Percentiles rank a stretch among this genome's conserved stretches.
Conservation (phyloP, 768 basidiomycete genomes). For the Rhodotorula diobovata region DNA sequence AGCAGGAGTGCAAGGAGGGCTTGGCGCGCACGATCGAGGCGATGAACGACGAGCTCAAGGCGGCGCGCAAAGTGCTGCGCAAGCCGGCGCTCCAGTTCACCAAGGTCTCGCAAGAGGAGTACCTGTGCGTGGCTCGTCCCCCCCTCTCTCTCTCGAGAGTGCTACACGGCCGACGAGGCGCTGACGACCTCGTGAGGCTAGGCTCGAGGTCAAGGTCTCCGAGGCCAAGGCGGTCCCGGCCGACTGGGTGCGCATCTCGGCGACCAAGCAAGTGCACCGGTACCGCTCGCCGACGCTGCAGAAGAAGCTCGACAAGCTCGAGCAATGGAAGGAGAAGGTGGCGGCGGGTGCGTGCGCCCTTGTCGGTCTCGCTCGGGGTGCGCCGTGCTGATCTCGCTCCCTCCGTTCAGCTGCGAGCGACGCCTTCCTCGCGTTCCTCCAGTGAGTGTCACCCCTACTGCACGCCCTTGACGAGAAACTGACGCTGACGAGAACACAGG, state of each 20-base stretch:
- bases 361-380: not conserved
- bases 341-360: not conserved
- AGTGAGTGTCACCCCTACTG: not conserved
- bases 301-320: conserved; percentile 63
- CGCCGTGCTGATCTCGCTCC: not conserved
- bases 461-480: conserved; percentile 60
- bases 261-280: conserved; percentile 66
- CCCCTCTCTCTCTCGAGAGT: not conserved
- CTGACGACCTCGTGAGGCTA: not conserved
- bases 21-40: conserved; percentile 52
- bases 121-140: conserved; percentile 50
- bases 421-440: conserved; percentile 19
- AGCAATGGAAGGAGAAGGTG: conserved; percentile 62
- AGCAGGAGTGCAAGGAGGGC: conserved; percentile 24
- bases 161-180: too few relatives aligned
- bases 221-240: conserved; percentile 53
- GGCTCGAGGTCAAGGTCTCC: conserved; percentile 31
- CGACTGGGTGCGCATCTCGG: conserved; percentile 61
- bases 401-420: conserved; percentile 50
- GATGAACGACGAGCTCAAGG: conserved; percentile 65
- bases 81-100: conserved; percentile 70
- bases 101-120: conserved; percentile 68
- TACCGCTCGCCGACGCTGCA: conserved; percentile 70
- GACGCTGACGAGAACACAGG: conserved; percentile 3
- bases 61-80: conserved; percentile 60